Conservation (phyloP, 2,329 filamentous ascomycete species). For the Ophiostoma tasmaniense region DNA sequence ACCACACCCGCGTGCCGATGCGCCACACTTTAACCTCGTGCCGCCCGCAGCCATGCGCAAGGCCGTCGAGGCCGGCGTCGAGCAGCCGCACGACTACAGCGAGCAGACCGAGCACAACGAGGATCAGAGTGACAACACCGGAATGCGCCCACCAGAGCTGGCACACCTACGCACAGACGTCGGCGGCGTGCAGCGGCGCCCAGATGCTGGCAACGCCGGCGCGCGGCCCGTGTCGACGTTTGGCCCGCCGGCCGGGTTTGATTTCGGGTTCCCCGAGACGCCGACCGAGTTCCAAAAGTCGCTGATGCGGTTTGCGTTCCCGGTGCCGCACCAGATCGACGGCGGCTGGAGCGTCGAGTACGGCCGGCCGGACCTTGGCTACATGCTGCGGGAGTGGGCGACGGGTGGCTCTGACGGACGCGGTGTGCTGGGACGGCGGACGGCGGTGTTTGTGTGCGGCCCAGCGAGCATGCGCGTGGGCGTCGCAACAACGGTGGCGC, state of each 20-base stretch:
- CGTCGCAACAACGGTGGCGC: slow-evolving; percentile 76
- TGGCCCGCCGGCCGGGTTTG: slow-evolving; percentile 55
- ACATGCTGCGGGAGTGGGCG: slow-evolving; percentile 76
- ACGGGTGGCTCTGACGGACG: slow-evolving; percentile 57
- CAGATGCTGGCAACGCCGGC: slow-evolving; percentile 1
- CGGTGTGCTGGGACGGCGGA: slow-evolving; percentile 66
- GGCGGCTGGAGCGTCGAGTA: slow-evolving; percentile 91
- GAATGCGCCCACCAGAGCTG: slow-evolving; percentile 41
- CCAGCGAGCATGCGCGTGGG: slow-evolving; percentile 80
- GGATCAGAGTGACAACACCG: slow-evolving; percentile 13
- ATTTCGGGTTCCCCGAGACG: slow-evolving; percentile 74
- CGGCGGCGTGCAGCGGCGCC: slow-evolving; percentile 22
- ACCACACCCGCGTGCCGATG: slow-evolving; percentile 38
- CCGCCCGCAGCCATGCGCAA: slow-evolving; percentile 27
- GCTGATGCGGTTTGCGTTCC: slow-evolving; percentile 82
- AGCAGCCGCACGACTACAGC: not conserved
- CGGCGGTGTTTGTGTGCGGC: slow-evolving; percentile 88
- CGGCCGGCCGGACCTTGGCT: slow-evolving; percentile 77
- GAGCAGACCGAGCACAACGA: slow-evolving; percentile 8
- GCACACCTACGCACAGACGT: slow-evolving; percentile 48
- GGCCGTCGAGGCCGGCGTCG: slow-evolving; percentile 11
- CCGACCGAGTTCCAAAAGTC: slow-evolving; percentile 84
- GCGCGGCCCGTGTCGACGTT: slow-evolving; percentile 47
- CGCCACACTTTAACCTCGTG: slow-evolving; percentile 52
- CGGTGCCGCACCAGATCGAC: slow-evolving; percentile 57